Evolutionary conservation across 352 stramenopile genomes (phyloP).

Genomic region (Phytophthora ramorum): DNA sequence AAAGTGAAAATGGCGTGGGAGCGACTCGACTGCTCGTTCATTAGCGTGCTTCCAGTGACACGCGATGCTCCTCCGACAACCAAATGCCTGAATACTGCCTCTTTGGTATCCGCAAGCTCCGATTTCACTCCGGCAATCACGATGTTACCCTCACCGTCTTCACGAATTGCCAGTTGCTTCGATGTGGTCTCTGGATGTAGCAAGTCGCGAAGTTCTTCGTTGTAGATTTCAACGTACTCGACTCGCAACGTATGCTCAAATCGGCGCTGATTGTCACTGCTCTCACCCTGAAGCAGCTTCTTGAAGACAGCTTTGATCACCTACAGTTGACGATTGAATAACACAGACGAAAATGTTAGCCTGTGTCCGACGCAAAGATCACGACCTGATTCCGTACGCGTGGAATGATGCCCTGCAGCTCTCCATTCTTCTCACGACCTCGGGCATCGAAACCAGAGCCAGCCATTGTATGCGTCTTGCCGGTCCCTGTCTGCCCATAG

Average conservation of each 20-base stretch:
- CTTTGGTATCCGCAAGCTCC: slow-evolving; percentile 70
- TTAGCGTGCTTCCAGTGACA: slow-evolving; percentile 88
- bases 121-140: slow-evolving; percentile 86
- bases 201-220: slow-evolving; percentile 97
- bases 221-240: slow-evolving; percentile 99
- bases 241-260: slow-evolving; percentile 91
- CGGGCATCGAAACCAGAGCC: slow-evolving; percentile 57
- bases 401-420: slow-evolving; percentile 86
- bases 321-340: slow-evolving; percentile 18
- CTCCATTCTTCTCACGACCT: slow-evolving; percentile 63
- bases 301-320: slow-evolving; percentile 81
- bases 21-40: slow-evolving; percentile 92
- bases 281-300: slow-evolving; percentile 54
- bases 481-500: slow-evolving; percentile 90
- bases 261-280: slow-evolving; percentile 35
- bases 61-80: slow-evolving; percentile 79
- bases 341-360: not conserved
- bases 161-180: slow-evolving; percentile 84
- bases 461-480: slow-evolving; percentile 97
- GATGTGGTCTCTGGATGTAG: slow-evolving; percentile 85
- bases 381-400: slow-evolving; percentile 48
- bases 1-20: slow-evolving; percentile 93
- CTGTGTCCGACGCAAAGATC: not conserved
- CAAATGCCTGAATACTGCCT: slow-evolving; percentile 87
- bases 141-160: slow-evolving; percentile 83